Percentiles rank a stretch among this genome's conserved stretches.
Evolutionary conservation across 331 rosid species (phyloP).

Genomic region (Malus hybrid): DNA sequence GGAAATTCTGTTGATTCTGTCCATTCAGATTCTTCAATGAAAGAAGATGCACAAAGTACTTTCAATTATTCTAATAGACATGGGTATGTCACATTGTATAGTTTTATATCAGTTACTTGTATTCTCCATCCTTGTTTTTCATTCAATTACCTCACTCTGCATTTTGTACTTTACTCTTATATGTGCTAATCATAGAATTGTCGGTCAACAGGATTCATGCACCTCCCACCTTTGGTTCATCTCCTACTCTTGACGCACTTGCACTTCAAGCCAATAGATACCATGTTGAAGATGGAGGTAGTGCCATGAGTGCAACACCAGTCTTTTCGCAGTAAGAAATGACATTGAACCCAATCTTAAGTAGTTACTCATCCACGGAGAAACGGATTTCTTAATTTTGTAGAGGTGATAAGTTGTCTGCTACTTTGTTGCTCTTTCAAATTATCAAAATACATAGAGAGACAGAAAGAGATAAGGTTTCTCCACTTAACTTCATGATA

Average conservation of each 20-base stretch:
- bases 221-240: constrained; percentile 96
- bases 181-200: constrained; percentile 11
- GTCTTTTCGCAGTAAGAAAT: constrained; percentile 40
- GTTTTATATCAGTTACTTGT: constrained; percentile 1
- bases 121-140: constrained; percentile 8
- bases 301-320: constrained; percentile 50
- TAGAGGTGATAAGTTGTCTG: not conserved
- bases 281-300: constrained; percentile 52
- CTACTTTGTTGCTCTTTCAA: not conserved
- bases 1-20: constrained; percentile 43
- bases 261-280: constrained; percentile 49
- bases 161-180: constrained; percentile 6
- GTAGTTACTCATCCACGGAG: constrained; percentile 6
- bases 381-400: not conserved
- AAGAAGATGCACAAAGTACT: constrained; percentile 94
- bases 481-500: not conserved
- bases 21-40: constrained; percentile 69
- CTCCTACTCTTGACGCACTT: constrained; percentile 72
- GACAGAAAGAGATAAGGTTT: not conserved
- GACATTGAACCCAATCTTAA: not conserved
- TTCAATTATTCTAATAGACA: constrained; percentile 49
- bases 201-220: constrained; percentile 62
- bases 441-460: too few relatives aligned
- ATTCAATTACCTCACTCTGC: not conserved
- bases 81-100: constrained; percentile 46